Evolutionary conservation across 192 early-diverging fungal genomes (phyloP).

Genomic region (Coemansia sp.): DNA sequence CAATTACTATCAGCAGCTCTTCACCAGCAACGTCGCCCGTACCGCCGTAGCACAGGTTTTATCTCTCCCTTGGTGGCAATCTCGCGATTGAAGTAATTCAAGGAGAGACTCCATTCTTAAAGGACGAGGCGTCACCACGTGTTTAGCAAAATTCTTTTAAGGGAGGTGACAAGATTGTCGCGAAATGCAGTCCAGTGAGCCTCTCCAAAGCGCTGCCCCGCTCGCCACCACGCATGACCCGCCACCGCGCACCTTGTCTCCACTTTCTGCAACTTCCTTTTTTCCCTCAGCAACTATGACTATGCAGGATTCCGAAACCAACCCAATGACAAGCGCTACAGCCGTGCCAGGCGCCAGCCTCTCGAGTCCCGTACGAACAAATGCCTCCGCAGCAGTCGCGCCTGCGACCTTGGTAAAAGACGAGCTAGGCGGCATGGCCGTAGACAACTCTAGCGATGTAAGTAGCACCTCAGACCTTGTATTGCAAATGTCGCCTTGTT

Average conservation of each 20-base stretch:
- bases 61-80: background rate
- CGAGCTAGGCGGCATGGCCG: conserved; percentile 21
- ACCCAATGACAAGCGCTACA: background rate
- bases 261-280: background rate
- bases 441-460: conserved; percentile 52
- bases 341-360: background rate
- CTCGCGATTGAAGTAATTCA: background rate
- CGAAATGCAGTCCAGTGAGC: conserved; percentile 22
- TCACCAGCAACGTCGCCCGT: background rate
- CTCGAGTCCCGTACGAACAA: conserved; percentile 7
- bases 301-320: background rate
- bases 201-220: conserved; percentile 10
- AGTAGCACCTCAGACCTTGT: background rate
- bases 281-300: background rate
- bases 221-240: conserved; percentile 1
- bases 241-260: background rate
- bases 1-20: background rate
- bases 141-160: background rate
- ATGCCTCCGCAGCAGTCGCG: conserved; percentile 9
- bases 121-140: conserved; percentile 4
- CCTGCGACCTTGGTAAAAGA: conserved; percentile 12
- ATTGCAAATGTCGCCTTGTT: background rate
- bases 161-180: background rate
- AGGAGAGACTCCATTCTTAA: background rate
- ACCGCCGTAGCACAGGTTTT: background rate